Evolutionary conservation across 1,284 basidiomycete species (phyloP).

Genomic region (Abortiporus biennis): DNA sequence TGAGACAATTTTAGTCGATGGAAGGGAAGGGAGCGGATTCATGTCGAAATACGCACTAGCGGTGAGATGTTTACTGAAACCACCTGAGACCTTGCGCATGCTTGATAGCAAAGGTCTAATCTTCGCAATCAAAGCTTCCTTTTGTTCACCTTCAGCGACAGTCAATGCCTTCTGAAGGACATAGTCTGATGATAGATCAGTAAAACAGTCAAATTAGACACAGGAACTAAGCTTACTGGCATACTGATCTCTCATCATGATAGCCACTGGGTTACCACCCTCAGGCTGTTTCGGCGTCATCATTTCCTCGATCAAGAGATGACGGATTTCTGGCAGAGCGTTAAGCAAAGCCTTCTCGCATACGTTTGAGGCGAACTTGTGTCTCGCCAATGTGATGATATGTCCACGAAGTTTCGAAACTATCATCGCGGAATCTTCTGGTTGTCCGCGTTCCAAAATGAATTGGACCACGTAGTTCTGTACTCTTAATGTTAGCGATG

Average conservation of each 20-base stretch:
- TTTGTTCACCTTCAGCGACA: conserved; percentile 70
- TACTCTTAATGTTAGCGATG: background rate
- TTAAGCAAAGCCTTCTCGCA: conserved; percentile 87
- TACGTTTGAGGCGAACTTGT: conserved; percentile 98
- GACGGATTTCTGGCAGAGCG: conserved; percentile 58
- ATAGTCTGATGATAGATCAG: conserved; percentile 50
- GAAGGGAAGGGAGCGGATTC: conserved; percentile 6
- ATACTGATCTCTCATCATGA: conserved; percentile 90
- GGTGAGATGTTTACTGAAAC: conserved; percentile 73
- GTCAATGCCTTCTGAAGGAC: conserved; percentile 73
- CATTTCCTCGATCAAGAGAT: conserved; percentile 76
- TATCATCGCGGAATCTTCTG: conserved; percentile 65
- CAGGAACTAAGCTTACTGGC: conserved; percentile 54
- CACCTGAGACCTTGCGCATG: conserved; percentile 67
- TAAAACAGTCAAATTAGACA: background rate
- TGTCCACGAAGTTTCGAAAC: conserved; percentile 73
- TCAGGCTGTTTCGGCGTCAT: conserved; percentile 54
- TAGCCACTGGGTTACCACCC: conserved; percentile 51
- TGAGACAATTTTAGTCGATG: conserved; percentile 3
- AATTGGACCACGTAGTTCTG: conserved; percentile 97
- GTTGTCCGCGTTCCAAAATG: conserved; percentile 76
- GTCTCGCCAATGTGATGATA: conserved; percentile 75
- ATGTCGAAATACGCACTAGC: conserved; percentile 50
- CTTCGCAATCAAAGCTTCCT: conserved; percentile 52
- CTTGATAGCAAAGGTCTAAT: conserved; percentile 62